Conservation (phyloP, 179 eudicot species). For the Pouteria campechiana region DNA sequence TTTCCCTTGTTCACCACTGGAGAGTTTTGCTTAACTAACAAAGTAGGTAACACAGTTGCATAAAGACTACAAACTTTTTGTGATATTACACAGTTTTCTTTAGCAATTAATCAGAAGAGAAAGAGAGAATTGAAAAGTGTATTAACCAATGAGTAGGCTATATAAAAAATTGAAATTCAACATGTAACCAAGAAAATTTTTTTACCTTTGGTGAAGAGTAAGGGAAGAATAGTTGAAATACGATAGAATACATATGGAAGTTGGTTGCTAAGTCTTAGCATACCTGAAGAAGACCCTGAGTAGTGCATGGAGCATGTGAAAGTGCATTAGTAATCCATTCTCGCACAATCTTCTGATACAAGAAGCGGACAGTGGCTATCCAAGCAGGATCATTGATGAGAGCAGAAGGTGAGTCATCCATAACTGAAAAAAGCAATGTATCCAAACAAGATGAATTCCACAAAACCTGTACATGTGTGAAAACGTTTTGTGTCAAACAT, state of each 20-base stretch:
- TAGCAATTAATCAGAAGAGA: no score
- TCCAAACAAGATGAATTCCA: slow-evolving; percentile 95
- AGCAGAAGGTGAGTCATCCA: slow-evolving; percentile 64
- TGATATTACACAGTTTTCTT: no score
- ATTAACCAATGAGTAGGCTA: neutral
- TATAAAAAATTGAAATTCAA: no score
- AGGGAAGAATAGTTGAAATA: neutral
- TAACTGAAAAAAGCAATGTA: slow-evolving; percentile 69
- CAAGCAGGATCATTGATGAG: slow-evolving; percentile 92
- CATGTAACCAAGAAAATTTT: no score
- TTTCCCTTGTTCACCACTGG: no score
- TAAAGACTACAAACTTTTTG: no score
- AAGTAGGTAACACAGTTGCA: no score
- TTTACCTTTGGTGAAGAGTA: no score
- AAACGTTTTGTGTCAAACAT: neutral
- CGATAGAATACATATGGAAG: neutral
- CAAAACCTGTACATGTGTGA: slow-evolving; percentile 55
- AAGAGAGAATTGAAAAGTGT: neutral
- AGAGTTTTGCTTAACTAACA: no score
- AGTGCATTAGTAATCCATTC: slow-evolving; percentile 93
- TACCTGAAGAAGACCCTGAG: slow-evolving; percentile 99
- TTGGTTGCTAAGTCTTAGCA: neutral
- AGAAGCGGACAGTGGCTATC: slow-evolving; percentile 68
- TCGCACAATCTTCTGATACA: slow-evolving; percentile 78
- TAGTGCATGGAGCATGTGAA: slow-evolving; percentile 96